phyloP scores from a whole-genome alignment of 345 rosid species.

The Moricandia moricandioides region DNA sequence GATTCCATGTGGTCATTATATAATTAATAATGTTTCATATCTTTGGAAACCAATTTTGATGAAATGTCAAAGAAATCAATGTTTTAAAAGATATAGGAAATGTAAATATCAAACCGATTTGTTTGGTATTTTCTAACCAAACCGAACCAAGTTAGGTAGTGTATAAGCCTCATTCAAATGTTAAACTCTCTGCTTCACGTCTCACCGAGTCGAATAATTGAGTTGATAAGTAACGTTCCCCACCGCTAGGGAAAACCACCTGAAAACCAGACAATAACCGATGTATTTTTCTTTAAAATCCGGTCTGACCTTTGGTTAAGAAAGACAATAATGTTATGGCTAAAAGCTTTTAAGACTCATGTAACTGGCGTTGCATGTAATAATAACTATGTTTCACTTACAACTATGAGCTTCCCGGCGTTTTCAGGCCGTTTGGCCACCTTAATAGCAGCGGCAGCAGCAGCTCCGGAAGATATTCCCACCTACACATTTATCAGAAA shows the following conservation, averaged over 20 bases:
- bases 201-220: conserved; percentile 51
- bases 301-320: not conserved
- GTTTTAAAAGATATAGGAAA: too few species aligned
- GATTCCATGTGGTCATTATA: too few species aligned
- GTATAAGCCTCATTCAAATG: conserved; percentile 31
- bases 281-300: not conserved
- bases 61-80: too few species aligned
- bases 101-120: not conserved
- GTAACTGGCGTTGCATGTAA: not conserved
- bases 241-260: conserved; percentile 69
- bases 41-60: too few species aligned
- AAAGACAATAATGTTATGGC: not conserved
- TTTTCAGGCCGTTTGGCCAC: conserved; percentile 63
- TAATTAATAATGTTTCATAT: too few species aligned
- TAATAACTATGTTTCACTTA: conserved; percentile 36
- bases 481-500: conserved; percentile 36
- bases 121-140: not conserved
- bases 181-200: conserved; percentile 51
- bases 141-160: not conserved
- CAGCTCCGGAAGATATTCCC: conserved; percentile 76
- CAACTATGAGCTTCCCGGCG: conserved; percentile 66
- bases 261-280: conserved; percentile 11
- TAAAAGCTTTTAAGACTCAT: not conserved
- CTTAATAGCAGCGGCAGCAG: conserved; percentile 62
- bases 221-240: conserved; percentile 73